A percentile compares a stretch with the other conserved stretches of the same genome.
Conservation (phyloP, 208 protist genomes). For the Trypanosoma boissoni region DNA sequence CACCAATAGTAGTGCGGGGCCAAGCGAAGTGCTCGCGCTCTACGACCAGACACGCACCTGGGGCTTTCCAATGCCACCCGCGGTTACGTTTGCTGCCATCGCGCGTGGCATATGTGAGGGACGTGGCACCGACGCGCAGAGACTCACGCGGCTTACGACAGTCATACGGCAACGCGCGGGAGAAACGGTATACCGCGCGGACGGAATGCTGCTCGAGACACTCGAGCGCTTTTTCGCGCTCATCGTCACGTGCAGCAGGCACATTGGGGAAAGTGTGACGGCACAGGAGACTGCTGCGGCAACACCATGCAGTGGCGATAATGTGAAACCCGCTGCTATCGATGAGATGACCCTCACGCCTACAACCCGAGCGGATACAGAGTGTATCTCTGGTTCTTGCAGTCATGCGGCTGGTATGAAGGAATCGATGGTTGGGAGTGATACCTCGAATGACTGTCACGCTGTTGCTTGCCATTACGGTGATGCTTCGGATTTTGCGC, state of each 20-base stretch:
- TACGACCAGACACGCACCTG: constrained; percentile 22
- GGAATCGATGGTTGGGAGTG: no score
- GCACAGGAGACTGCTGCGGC: no score
- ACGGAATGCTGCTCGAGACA: constrained; percentile 22
- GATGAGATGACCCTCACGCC: no score
- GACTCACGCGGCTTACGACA: constrained; percentile 7
- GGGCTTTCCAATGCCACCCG: constrained; percentile 21
- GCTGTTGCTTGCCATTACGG: no score
- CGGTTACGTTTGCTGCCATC: constrained; percentile 23
- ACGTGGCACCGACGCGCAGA: background rate
- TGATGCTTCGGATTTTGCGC: no score
- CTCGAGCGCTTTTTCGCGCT: constrained; percentile 19
- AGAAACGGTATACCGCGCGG: constrained; percentile 1
- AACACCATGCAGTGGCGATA: no score
- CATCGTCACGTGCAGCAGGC: constrained; percentile 7
- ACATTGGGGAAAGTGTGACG: no score
- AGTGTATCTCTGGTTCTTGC: no score
- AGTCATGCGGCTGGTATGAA: no score
- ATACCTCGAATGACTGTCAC: no score
- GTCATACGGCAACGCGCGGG: constrained; percentile 7
- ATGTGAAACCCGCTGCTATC: no score
- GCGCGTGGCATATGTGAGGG: background rate
- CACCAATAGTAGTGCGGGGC: background rate
- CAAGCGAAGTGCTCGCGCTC: constrained; percentile 3
- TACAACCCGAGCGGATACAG: no score